These are phyloP conservation scores for Saposhnikovia divaricata DNA, from an alignment of 129 eudicot genomes.

Conservation along the genomic window DNA sequence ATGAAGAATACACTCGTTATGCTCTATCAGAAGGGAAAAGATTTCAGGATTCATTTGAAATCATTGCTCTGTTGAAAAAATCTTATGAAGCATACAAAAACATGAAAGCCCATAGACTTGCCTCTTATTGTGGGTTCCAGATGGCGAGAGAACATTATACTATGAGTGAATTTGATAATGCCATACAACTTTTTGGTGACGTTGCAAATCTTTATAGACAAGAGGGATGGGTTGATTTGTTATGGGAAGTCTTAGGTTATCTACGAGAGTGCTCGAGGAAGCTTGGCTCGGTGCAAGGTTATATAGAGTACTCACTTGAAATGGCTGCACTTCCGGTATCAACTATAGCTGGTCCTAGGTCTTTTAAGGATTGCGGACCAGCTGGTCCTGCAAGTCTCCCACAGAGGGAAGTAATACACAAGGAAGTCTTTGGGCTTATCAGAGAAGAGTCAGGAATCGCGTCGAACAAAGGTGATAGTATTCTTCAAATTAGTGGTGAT, in stretches of 20 bases:
- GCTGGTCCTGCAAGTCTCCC: constrained; percentile 60
- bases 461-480: constrained; percentile 23
- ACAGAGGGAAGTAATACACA: constrained; percentile 60
- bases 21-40: constrained; percentile 65
- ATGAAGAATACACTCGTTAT: constrained; percentile 59
- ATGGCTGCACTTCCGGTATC: constrained; percentile 89
- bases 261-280: constrained; percentile 76
- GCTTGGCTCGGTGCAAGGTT: constrained; percentile 54
- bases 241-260: constrained; percentile 92
- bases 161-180: constrained; percentile 40
- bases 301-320: constrained; percentile 79
- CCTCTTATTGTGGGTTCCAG: constrained; percentile 63
- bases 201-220: constrained; percentile 69
- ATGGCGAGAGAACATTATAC: constrained; percentile 75
- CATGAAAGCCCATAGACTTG: constrained; percentile 48
- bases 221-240: constrained; percentile 81
- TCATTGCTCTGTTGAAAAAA: constrained; percentile 63
- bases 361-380: constrained; percentile 61
- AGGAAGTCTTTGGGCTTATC: constrained; percentile 59
- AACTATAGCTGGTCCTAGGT: constrained; percentile 18
- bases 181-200: constrained; percentile 52
- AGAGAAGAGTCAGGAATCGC: constrained; percentile 39
- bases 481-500: constrained; percentile 43
- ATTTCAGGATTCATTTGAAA: constrained; percentile 72
- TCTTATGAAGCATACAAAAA: constrained; percentile 59